Base-by-base conservation (phyloP, 495 filamentous ascomycete genomes). In the Aspergillus taichungensis region DNA sequence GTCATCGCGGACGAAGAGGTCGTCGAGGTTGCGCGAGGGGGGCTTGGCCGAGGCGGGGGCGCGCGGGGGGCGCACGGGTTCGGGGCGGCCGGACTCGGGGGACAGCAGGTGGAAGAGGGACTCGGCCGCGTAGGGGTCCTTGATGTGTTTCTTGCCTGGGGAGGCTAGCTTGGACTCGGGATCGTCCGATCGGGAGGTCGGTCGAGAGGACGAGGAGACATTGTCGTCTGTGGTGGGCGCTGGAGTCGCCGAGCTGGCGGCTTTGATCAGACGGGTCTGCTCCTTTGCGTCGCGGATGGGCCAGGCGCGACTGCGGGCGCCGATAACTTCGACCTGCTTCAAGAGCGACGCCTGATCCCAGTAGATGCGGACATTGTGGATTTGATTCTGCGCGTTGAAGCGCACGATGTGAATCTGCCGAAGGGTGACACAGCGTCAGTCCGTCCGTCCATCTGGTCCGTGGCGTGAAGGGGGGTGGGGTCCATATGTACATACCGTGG, bases 271-370 rank as follows among this genome's bases (percentile, higher is more conserved):
- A 51, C 76, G 82, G 35, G 80, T 73, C 64, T 97, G 92, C 18
- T 94, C 88, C 51, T 79, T 83, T 45, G 84, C 85, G 57, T 95
- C 88, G 47, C 82, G 85, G 63, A 98, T 91, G 13, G 92, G 92
- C 92, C 92, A 98, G 58, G 84, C 87, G 56, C 82, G 84, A 37
- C 84, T 87, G 24, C 85, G 82, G 52, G 79, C 78, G 45, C 92
- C 92, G 65, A 98, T 97, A 29, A 95, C 82, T 53, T 95, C 89
- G 42, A 96, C 78, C 59, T 91, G 83, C 66, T 92, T 97, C 48
- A 98, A 74, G 7, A 97, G 76, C 42, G 87, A 87, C 24, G 80
- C 90, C 65, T 97, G 94, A 60, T 98, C 92, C 92, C 92, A 98
- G 62, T 84, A 85, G 47, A 90, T 79, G 43, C 89, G 84, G 52